These are phyloP conservation scores for Lactifluus pinguis DNA, from an alignment of 768 basidiomycete genomes.

Conservation along the genomic window DNA sequence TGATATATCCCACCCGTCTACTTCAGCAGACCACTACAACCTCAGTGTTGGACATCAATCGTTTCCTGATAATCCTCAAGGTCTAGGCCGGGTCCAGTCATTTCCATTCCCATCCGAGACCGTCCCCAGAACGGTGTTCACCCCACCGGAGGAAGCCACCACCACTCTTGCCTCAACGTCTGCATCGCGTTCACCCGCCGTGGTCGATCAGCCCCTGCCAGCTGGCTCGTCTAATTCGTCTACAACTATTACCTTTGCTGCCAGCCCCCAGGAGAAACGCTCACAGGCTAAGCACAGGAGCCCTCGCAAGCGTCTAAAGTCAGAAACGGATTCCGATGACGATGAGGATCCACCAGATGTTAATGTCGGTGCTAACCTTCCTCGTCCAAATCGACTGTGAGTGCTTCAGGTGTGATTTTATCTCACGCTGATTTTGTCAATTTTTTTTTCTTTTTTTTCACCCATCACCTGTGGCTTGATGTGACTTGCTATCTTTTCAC, in stretches of 20 bases:
- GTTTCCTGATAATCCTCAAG: not conserved
- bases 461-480: not conserved
- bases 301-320: slow-evolving; percentile 1
- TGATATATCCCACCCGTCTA: not conserved
- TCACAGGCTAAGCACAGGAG: not conserved
- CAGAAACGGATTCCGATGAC: slow-evolving; percentile 9
- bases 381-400: slow-evolving; percentile 14
- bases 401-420: not conserved
- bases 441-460: not conserved
- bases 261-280: not conserved
- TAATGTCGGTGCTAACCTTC: not conserved
- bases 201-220: slow-evolving; percentile 2
- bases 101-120: not conserved
- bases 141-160: not conserved
- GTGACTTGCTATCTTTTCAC: not conserved
- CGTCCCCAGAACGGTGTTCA: not conserved
- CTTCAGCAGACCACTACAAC: not conserved
- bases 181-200: not conserved
- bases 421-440: not conserved
- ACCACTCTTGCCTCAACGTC: not conserved
- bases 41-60: not conserved
- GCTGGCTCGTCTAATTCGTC: not conserved
- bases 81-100: not conserved
- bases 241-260: not conserved
- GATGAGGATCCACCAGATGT: not conserved